phyloP scores from a whole-genome alignment of 352 stramenopile genomes.

The Phytophthora pinifolia region DNA sequence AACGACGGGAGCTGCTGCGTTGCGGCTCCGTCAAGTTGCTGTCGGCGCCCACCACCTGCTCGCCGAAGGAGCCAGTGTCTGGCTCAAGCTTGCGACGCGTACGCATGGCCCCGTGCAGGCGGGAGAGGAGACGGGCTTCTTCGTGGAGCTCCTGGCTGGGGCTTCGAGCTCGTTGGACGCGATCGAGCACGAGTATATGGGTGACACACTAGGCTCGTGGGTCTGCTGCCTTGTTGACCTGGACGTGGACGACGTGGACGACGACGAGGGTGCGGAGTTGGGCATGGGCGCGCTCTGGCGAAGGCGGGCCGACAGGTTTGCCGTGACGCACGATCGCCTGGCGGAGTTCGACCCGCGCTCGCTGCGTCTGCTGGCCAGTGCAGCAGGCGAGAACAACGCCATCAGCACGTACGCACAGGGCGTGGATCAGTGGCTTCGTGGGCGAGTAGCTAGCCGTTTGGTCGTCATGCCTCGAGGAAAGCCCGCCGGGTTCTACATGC shows the following conservation, averaged over 20 bases:
- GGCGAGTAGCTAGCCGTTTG: conserved; percentile 41
- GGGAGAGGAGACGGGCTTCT: conserved; percentile 27
- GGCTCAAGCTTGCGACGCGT: conserved; percentile 37
- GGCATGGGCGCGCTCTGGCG: conserved; percentile 19
- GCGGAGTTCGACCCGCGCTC: conserved; percentile 25
- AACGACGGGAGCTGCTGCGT: conserved; percentile 11
- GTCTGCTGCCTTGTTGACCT: conserved; percentile 46
- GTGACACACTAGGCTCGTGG: conserved; percentile 6
- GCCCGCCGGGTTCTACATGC: conserved; percentile 50
- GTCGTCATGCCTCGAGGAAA: conserved; percentile 57
- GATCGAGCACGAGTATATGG: conserved; percentile 28
- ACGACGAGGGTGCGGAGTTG: conserved; percentile 27
- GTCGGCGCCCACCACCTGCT: conserved; percentile 59
- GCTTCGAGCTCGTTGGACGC: conserved; percentile 24
- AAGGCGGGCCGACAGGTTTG: conserved; percentile 24
- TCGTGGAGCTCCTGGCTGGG: conserved; percentile 28
- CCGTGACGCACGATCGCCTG: conserved; percentile 16
- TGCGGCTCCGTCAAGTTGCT: conserved; percentile 45
- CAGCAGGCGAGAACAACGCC: conserved; percentile 20
- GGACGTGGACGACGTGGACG: conserved; percentile 56
- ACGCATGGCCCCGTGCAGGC: conserved; percentile 12
- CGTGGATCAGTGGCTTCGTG: conserved; percentile 36
- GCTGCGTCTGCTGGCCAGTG: conserved; percentile 10
- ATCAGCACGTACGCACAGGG: conserved; percentile 11
- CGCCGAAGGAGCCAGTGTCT: conserved; percentile 66